phyloP scores from a whole-genome alignment of 2,329 filamentous ascomycete species.

The Graphiopsis chlorocephala region DNA sequence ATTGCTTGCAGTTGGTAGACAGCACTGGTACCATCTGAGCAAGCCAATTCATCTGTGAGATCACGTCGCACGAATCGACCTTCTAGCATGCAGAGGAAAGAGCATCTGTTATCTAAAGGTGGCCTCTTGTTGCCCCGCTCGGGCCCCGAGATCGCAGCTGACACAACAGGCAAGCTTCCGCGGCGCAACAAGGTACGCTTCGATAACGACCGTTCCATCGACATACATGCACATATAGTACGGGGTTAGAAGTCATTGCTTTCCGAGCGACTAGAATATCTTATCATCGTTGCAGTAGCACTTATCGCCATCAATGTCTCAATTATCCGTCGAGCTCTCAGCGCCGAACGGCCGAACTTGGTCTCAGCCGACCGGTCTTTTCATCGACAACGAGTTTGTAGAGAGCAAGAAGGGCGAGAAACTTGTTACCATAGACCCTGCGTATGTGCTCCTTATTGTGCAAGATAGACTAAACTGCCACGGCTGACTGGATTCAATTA shows the following conservation, averaged over 20 bases:
- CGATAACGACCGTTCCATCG: background rate
- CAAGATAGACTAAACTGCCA: background rate
- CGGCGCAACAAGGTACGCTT: background rate
- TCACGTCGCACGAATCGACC: background rate
- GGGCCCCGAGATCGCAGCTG: background rate
- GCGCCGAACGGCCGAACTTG: conserved; percentile 73
- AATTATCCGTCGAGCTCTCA: conserved; percentile 57
- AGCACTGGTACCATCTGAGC: background rate
- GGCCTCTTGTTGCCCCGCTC: background rate
- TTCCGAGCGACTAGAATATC: background rate
- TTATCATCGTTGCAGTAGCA: background rate
- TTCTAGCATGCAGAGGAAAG: no score
- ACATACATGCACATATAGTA: background rate
- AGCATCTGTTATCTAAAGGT: background rate
- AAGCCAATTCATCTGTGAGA: background rate
- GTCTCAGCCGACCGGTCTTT: conserved; percentile 68
- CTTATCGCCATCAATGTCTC: background rate
- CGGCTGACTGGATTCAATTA: conserved; percentile 21
- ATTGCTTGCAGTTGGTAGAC: background rate
- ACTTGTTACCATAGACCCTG: conserved; percentile 59
- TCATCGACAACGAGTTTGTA: conserved; percentile 78
- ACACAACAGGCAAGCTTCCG: background rate
- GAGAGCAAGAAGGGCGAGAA: conserved; percentile 61
- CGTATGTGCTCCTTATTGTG: conserved; percentile 38
- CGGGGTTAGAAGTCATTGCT: background rate